Evolutionary conservation across 1,284 basidiomycete species (phyloP).

Genomic region (Trichosporon ovoides): DNA sequence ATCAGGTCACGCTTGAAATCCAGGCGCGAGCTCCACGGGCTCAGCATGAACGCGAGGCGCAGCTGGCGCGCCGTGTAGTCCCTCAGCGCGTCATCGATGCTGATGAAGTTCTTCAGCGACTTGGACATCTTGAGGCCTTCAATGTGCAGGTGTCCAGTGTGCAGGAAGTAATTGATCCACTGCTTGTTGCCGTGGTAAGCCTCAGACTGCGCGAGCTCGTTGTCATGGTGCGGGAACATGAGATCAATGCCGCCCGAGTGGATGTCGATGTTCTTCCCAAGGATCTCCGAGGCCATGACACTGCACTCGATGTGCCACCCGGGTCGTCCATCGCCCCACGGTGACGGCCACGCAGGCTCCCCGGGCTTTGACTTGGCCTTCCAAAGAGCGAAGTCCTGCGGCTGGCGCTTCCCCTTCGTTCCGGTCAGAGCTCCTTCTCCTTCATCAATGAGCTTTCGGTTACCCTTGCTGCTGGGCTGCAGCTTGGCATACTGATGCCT

Average conservation of each 20-base stretch:
- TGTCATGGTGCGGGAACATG: slow-evolving; percentile 98
- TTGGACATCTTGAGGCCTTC: slow-evolving; percentile 99
- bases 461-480: slow-evolving; percentile 92
- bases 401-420: slow-evolving; percentile 57
- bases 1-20: slow-evolving; percentile 88
- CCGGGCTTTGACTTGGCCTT: slow-evolving; percentile 88
- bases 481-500: slow-evolving; percentile 87
- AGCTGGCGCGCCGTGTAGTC: slow-evolving; percentile 83
- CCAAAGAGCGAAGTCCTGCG: slow-evolving; percentile 92
- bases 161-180: slow-evolving; percentile 99
- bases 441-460: slow-evolving; percentile 81
- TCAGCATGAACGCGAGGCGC: slow-evolving; percentile 87
- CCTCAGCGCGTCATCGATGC: slow-evolving; percentile 85
- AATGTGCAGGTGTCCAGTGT: slow-evolving; percentile 97
- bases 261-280: slow-evolving; percentile 93
- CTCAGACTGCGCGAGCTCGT: slow-evolving; percentile 97
- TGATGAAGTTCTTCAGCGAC: slow-evolving; percentile 98
- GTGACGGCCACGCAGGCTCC: slow-evolving; percentile 95
- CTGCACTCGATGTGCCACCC: slow-evolving; percentile 99
- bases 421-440: slow-evolving; percentile 81
- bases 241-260: slow-evolving; percentile 96
- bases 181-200: slow-evolving; percentile 85
- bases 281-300: slow-evolving; percentile 92
- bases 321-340: slow-evolving; percentile 94
- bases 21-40: slow-evolving; percentile 86